Evolutionary conservation across 768 basidiomycete species (phyloP).

Genomic region (Mrakia blollopis): DNA sequence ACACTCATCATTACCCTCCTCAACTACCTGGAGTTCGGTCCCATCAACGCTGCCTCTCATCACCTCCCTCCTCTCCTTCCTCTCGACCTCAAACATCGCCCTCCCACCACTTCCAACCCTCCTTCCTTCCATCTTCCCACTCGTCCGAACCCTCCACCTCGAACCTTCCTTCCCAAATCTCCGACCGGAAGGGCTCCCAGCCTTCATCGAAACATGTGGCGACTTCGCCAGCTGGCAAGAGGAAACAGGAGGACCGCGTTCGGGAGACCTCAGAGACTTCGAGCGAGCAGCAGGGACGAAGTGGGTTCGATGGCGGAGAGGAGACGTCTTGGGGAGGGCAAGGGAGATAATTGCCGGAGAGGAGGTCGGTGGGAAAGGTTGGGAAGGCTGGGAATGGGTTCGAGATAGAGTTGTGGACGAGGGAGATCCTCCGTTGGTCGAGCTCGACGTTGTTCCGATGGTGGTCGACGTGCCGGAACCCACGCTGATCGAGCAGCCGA

Average conservation of each 20-base stretch:
- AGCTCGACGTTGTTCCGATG: background rate
- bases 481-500: background rate
- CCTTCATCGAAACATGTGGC: background rate
- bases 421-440: slow-evolving; percentile 1
- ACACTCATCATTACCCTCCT: background rate
- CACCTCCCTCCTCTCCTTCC: slow-evolving; percentile 18
- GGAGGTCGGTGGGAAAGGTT: background rate
- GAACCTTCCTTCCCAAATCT: background rate
- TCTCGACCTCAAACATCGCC: background rate
- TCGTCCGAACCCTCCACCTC: slow-evolving; percentile 19
- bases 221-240: slow-evolving; percentile 18
- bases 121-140: slow-evolving; percentile 8
- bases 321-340: slow-evolving; percentile 20
- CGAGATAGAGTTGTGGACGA: slow-evolving; percentile 1
- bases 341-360: slow-evolving; percentile 9
- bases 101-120: slow-evolving; percentile 15
- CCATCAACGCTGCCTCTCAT: slow-evolving; percentile 3
- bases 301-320: slow-evolving; percentile 18
- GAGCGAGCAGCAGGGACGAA: background rate
- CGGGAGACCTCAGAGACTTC: slow-evolving; percentile 7
- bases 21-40: background rate
- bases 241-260: background rate
- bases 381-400: slow-evolving; percentile 23
- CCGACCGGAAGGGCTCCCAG: background rate
- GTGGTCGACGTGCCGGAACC: background rate